Evolutionary conservation across 306 rosid species (phyloP).

Genomic region (Cicer chorassanicum): DNA sequence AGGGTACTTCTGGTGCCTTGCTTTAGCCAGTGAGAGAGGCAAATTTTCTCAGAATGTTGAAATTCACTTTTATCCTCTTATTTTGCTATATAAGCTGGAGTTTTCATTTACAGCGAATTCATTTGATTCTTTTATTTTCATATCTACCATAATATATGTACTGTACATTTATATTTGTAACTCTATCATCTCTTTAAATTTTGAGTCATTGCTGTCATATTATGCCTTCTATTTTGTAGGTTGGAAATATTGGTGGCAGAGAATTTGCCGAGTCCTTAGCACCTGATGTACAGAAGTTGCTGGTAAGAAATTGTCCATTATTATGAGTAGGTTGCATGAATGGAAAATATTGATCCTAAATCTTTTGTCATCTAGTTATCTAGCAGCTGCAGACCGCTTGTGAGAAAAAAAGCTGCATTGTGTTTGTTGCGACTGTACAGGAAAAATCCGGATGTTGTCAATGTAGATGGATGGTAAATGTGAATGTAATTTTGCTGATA

Average conservation of each 20-base stretch:
- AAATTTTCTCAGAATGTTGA: not conserved
- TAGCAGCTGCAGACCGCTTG: constrained; percentile 99
- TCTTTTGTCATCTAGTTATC: constrained; percentile 70
- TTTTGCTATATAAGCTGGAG: constrained; percentile 3
- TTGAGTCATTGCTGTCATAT: constrained; percentile 34
- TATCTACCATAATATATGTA: constrained; percentile 31
- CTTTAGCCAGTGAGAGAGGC: not conserved
- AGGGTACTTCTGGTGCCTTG: constrained; percentile 23
- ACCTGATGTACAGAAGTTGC: constrained; percentile 94
- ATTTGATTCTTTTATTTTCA: constrained; percentile 11
- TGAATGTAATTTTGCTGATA: constrained; percentile 44
- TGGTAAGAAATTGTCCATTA: constrained; percentile 62
- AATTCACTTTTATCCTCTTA: constrained; percentile 5
- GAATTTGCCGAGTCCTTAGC: constrained; percentile 98
- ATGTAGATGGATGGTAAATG: constrained; percentile 96
- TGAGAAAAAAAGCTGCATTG: constrained; percentile 95
- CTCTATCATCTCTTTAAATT: constrained; percentile 21
- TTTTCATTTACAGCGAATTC: constrained; percentile 20
- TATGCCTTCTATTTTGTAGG: constrained; percentile 59
- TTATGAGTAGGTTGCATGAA: constrained; percentile 10
- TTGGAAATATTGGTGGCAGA: constrained; percentile 99
- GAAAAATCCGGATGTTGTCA: constrained; percentile 99
- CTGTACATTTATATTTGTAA: constrained; percentile 24
- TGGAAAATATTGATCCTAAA: constrained; percentile 46
- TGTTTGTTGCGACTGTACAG: constrained; percentile 95